These are phyloP conservation scores for Sporothrix globosa DNA, from an alignment of 2,329 filamentous ascomycete genomes.

Conservation along the genomic window DNA sequence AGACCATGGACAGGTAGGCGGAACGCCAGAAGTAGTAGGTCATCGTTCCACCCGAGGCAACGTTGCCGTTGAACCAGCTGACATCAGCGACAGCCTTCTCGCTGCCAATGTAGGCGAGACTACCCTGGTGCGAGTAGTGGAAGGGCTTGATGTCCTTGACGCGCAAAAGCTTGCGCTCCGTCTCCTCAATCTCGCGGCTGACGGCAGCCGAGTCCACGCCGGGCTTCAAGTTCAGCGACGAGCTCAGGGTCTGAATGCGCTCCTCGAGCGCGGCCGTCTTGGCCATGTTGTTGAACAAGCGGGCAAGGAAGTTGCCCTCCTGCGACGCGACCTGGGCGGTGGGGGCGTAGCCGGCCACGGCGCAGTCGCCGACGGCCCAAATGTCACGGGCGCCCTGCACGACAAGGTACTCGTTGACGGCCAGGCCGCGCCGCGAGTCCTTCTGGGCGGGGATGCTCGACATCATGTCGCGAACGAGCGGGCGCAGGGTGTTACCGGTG, in stretches of 20 bases:
- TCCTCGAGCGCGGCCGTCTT: constrained; percentile 83
- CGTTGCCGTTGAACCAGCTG: constrained; percentile 94
- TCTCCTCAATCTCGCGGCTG: constrained; percentile 75
- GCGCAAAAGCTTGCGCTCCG: constrained; percentile 83
- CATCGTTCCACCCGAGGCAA: constrained; percentile 88
- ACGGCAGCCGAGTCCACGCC: constrained; percentile 69
- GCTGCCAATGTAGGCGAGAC: constrained; percentile 94
- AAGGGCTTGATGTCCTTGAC: constrained; percentile 97
- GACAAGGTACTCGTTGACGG: constrained; percentile 98
- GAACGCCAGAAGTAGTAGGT: constrained; percentile 99
- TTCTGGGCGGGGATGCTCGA: constrained; percentile 89
- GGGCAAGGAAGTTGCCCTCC: constrained; percentile 91
- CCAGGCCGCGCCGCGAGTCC: constrained; percentile 89
- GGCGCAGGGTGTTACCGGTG: constrained; percentile 91
- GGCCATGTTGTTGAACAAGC: constrained; percentile 98
- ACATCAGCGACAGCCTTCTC: constrained; percentile 97
- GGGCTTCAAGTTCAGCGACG: constrained; percentile 62
- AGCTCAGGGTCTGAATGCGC: constrained; percentile 71
- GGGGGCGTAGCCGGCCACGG: constrained; percentile 94
- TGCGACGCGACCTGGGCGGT: constrained; percentile 96
- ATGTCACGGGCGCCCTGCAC: constrained; percentile 96
- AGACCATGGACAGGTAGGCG: constrained; percentile 99
- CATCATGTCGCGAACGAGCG: constrained; percentile 90
- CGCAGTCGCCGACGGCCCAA: constrained; percentile 97
- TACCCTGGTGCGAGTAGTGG: constrained; percentile 97